Percentiles rank a stretch among this genome's conserved stretches.
Conservation (phyloP, 75 land plant species). For the Sequoia sempervirens region DNA sequence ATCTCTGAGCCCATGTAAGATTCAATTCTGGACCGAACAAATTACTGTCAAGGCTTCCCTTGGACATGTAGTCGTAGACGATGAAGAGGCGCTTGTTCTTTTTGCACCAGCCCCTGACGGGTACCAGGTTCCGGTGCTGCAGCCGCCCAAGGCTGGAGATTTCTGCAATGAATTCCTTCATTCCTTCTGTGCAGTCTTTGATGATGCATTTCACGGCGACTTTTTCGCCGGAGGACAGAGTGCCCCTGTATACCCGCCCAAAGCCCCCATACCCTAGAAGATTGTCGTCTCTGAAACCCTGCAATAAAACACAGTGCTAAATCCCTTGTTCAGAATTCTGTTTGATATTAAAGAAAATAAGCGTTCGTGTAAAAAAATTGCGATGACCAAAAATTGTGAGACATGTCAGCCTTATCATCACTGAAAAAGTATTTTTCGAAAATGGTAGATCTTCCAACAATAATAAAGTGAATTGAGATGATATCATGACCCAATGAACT, state of each 20-base stretch:
- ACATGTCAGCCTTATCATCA: too few relatives aligned
- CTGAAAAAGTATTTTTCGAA: too few relatives aligned
- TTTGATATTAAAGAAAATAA: too few relatives aligned
- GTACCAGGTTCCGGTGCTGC: conserved; percentile 45
- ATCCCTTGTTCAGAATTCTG: too few relatives aligned
- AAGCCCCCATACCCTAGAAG: conserved; percentile 25
- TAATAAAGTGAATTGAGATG: too few relatives aligned
- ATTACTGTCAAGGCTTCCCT: conserved; percentile 20
- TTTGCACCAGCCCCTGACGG: conserved; percentile 43
- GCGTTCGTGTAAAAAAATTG: too few relatives aligned
- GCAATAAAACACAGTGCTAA: too few relatives aligned
- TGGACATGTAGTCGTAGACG: conserved; percentile 57
- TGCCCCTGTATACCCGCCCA: conserved; percentile 44
- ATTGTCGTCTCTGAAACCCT: not conserved
- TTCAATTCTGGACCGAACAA: conserved; percentile 1
- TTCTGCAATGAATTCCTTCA: conserved; percentile 48
- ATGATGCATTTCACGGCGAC: not conserved
- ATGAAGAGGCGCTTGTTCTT: conserved; percentile 33
- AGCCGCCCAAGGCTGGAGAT: conserved; percentile 42
- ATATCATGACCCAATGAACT: too few relatives aligned
- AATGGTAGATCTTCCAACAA: too few relatives aligned
- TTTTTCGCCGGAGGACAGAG: not conserved
- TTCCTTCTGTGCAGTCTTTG: not conserved
- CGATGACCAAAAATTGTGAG: too few relatives aligned
- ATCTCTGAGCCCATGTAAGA: conserved; percentile 17